phyloP scores from a whole-genome alignment of 2,329 filamentous ascomycete species.

The Pestalotiopsis fici region DNA sequence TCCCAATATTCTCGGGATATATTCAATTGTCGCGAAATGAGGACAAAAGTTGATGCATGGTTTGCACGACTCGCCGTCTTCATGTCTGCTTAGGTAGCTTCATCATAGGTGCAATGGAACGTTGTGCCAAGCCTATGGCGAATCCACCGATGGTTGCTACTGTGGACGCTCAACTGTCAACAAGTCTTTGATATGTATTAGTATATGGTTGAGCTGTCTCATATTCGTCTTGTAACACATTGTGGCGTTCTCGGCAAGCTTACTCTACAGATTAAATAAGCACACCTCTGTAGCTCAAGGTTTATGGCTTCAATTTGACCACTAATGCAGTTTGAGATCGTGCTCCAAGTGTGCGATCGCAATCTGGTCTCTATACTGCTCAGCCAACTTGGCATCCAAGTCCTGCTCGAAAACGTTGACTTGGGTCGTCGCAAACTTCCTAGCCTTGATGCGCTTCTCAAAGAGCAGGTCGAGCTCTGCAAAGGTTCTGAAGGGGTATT shows the following conservation, averaged over 20 bases:
- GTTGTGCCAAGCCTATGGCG: too few species aligned
- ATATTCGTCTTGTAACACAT: not conserved
- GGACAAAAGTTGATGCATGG: too few species aligned
- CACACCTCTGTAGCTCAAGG: too few species aligned
- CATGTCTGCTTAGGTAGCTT: too few species aligned
- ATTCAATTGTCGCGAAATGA: too few species aligned
- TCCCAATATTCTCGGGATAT: too few species aligned
- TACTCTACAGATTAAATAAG: not conserved
- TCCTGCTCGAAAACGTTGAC: slow-evolving; percentile 58
- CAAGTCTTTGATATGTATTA: too few species aligned
- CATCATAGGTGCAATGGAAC: too few species aligned
- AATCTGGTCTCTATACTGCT: slow-evolving; percentile 47
- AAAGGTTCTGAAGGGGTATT: slow-evolving; percentile 65
- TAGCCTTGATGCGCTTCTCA: slow-evolving; percentile 68
- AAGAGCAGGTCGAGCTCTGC: slow-evolving; percentile 87
- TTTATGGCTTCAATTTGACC: not conserved
- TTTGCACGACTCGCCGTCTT: too few species aligned
- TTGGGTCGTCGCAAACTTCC: slow-evolving; percentile 67
- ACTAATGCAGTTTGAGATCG: slow-evolving; percentile 8
- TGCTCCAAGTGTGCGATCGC: slow-evolving; percentile 29
- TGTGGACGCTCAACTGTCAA: too few species aligned
- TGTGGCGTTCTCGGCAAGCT: not conserved
- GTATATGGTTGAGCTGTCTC: too few species aligned
- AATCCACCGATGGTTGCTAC: too few species aligned
- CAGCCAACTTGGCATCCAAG: slow-evolving; percentile 48